Evolutionary conservation across 208 protist species (phyloP), one percentile per base, ranked within the genome.

Genomic region (Leishmania tarentolae): DNA sequence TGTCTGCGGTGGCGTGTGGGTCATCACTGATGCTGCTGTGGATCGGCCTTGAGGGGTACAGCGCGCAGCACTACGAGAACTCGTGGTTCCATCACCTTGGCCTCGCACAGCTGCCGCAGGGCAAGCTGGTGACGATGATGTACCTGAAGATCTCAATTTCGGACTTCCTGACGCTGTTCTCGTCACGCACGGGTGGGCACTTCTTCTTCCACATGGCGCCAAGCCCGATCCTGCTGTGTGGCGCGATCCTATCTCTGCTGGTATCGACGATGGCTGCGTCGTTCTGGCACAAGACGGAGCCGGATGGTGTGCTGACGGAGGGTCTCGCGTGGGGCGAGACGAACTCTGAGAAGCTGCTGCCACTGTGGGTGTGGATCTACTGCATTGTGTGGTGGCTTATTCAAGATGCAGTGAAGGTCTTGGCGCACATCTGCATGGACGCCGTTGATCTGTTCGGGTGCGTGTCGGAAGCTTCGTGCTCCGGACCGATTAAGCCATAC

Each of bases 101-200:
- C 46, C 80, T 97, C 17, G 80, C 94, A 21, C 78, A 90, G 66
- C 75, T 96, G 66, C 70, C 83, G 42, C 88, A 94, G 74, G 92
- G 92, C 28, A 91, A 98, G 85, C 81, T 98, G 61, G 91, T 96
- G 73, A 93, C 91, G 69, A 52, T 96, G 76, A 88, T 98, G 75
- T 98, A 98, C 90, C 85, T 98, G 65, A 95, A 98, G 86, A 90
- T 98, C 69, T 96, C 95, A 40, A 90, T 97, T 85, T 95, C 92
- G 72, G 91, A 97, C 84, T 96, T 97, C 85, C 80, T 98, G 78
- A 98, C 95, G 72, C 88, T 98, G 74, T 98, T 98, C 87, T 94
- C 92, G 46, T 90, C 92, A 31, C 92, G 95, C 73, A 97, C 94
- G n/a, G 88, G 93, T 57, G 86, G 86, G 50, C 31, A 87, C 35